Base-by-base conservation (phyloP, 129 eudicot species). In the Cynara cardunculus region DNA sequence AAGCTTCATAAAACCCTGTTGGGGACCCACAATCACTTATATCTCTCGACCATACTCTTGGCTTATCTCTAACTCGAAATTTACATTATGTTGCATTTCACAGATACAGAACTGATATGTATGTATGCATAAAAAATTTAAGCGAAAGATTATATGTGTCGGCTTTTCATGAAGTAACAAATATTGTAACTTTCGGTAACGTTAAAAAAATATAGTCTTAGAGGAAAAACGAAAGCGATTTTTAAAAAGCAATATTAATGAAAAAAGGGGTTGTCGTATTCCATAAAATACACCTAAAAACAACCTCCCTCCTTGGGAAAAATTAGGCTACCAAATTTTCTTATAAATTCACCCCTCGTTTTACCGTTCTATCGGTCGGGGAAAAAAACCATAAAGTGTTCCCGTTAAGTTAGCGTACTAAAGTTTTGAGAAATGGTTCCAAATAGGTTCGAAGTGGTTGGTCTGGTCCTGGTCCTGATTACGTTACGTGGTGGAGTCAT, bases 301-400 rank as follows among this genome's bases (percentile, higher is more conserved):
- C 86, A 77, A 83, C 64, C 79, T 77, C 74, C 82, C 72, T 25
- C 37, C 19, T 73, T 44, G 16, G 59, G 86, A 71, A 78, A 59
- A 69, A 77, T 84, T 81, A 86, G 90, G 88, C 88, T 71, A 75
- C 84, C 78, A 75, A 74, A 71, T 35, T 82, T 72, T 13, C 28
- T 59, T 74, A 65, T 82, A 78, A 65, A 37, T 82, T 25, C 14
- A 3, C 27, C 32, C 22, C n/a, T 62, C 49, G 3, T 28, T 46
- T 64, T 7, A 56, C 7, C 4, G 72, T 41, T 19, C 27, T 25
- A 64, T 25, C 39, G 31, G 14, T 67, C 19, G 3, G 0, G 8
- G 3, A 14, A 64, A 69, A 73, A 13, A 56, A 10, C 1, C 1
- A 21, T 62, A 62, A 35, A 59, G 7, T 8, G 2, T 19, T 35